phyloP scores from a whole-genome alignment of 495 filamentous ascomycete genomes.

The Hyaloscypha hepaticicola region DNA sequence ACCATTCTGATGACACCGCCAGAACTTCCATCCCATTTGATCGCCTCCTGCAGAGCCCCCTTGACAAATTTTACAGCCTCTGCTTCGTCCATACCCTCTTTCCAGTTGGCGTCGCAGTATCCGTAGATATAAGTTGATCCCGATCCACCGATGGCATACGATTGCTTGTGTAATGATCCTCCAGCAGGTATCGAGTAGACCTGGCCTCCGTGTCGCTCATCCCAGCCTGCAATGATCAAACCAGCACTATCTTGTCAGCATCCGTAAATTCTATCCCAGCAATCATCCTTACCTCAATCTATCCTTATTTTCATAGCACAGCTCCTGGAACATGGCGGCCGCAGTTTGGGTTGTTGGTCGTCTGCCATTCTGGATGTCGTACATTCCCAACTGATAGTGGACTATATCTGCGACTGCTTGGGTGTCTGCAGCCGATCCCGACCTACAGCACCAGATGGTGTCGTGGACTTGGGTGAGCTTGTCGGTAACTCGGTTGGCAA shows the following conservation, averaged over 20 bases:
- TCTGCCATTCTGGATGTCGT: slow-evolving; percentile 82
- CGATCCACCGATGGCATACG: slow-evolving; percentile 93
- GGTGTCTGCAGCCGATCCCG: slow-evolving; percentile 95
- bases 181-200: slow-evolving; percentile 97
- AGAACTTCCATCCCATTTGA: slow-evolving; percentile 99
- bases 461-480: slow-evolving; percentile 98
- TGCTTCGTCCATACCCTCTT: slow-evolving; percentile 88
- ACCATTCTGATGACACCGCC: slow-evolving; percentile 98
- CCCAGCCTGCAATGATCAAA: slow-evolving; percentile 96
- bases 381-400: slow-evolving; percentile 91
- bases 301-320: slow-evolving; percentile 98
- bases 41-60: slow-evolving; percentile 82
- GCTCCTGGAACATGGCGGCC: slow-evolving; percentile 91
- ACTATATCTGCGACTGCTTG: slow-evolving; percentile 98
- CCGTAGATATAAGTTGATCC: slow-evolving; percentile 99
- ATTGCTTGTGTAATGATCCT: slow-evolving; percentile 94
- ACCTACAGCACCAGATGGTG: slow-evolving; percentile 98
- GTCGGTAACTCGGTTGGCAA: slow-evolving; percentile 98
- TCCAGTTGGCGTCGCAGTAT: slow-evolving; percentile 96
- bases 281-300: slow-evolving; percentile 58
- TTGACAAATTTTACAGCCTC: slow-evolving; percentile 95
- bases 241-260: slow-evolving; percentile 64
- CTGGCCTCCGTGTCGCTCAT: slow-evolving; percentile 88
- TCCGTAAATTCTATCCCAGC: neutral
- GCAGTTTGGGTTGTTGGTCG: slow-evolving; percentile 91